Conservation (phyloP, 441 rosid genomes). For the Gossypium schwendimanii region DNA sequence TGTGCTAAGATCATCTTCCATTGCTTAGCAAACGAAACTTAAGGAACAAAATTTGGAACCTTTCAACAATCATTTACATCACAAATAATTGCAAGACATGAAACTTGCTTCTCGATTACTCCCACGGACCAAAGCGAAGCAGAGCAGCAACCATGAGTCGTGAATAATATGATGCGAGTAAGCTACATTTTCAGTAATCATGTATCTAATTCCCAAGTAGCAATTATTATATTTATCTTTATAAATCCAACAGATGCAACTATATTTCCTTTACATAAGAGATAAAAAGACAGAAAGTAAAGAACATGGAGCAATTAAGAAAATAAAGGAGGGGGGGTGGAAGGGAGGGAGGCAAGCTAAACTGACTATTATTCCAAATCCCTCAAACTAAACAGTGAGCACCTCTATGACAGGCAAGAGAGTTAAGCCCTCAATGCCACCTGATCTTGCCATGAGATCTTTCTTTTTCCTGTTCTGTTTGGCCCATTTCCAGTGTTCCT, state of each 20-base stretch:
- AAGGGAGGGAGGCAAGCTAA: constrained; percentile 4
- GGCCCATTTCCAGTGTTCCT: constrained; percentile 28
- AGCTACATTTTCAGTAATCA: neutral
- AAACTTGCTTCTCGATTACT: constrained; percentile 8
- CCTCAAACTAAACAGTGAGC: constrained; percentile 8
- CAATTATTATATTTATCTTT: constrained; percentile 19
- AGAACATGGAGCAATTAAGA: neutral
- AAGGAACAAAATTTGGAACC: constrained; percentile 8
- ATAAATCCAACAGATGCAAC: constrained; percentile 15
- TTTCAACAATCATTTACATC: neutral
- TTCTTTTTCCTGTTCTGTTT: constrained; percentile 62
- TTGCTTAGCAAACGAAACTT: neutral
- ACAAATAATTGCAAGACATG: neutral
- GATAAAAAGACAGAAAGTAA: neutral
- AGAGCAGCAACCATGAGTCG: neutral
- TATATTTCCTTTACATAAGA: constrained; percentile 25
- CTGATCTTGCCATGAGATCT: constrained; percentile 90
- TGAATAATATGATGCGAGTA: neutral
- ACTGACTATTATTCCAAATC: constrained; percentile 19
- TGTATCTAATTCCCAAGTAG: neutral
- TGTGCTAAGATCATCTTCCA: neutral
- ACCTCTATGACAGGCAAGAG: constrained; percentile 13
- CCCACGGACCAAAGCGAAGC: neutral
- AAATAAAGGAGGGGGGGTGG: too few relatives aligned
- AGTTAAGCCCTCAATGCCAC: constrained; percentile 70